Conservation (phyloP, 306 rosid genomes). For the Gleditsia sinensis region DNA sequence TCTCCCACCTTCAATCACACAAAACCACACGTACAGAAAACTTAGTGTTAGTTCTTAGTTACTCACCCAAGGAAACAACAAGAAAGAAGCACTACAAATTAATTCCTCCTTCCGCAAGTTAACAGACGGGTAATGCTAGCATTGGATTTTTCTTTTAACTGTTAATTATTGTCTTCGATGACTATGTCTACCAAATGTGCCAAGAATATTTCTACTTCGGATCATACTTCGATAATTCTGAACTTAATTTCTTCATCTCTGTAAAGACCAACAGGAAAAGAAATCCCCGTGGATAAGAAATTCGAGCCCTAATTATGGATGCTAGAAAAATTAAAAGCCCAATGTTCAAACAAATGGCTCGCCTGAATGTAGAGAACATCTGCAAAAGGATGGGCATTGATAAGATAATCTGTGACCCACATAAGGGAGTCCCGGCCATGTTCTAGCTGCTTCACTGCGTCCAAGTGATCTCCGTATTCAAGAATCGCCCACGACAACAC, state of each 20-base stretch:
- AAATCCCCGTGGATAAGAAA: not conserved
- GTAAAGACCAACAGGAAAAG: not conserved
- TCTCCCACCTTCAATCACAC: conserved; percentile 63
- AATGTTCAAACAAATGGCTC: not conserved
- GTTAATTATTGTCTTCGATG: not conserved
- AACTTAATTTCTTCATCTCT: not conserved
- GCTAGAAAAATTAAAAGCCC: not conserved
- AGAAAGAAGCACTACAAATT: not conserved
- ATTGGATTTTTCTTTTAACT: too few species aligned
- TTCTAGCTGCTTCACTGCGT: conserved; percentile 54
- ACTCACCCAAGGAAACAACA: not conserved
- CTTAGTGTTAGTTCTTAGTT: not conserved
- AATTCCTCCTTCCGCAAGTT: not conserved
- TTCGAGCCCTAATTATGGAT: not conserved
- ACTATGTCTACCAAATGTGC: not conserved
- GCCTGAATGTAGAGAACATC: conserved; percentile 76
- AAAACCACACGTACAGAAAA: not conserved
- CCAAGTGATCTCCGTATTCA: conserved; percentile 64
- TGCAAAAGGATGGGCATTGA: conserved; percentile 64
- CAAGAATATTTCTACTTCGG: not conserved
- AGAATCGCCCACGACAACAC: conserved; percentile 80
- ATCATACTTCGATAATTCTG: not conserved
- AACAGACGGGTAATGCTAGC: too few species aligned
- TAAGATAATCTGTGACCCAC: conserved; percentile 76
- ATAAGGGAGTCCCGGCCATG: conserved; percentile 51